Evolutionary conservation across 2,329 filamentous ascomycete species (phyloP), one percentile per base, ranked within the genome.

Genomic region (Alternaria burnsii): DNA sequence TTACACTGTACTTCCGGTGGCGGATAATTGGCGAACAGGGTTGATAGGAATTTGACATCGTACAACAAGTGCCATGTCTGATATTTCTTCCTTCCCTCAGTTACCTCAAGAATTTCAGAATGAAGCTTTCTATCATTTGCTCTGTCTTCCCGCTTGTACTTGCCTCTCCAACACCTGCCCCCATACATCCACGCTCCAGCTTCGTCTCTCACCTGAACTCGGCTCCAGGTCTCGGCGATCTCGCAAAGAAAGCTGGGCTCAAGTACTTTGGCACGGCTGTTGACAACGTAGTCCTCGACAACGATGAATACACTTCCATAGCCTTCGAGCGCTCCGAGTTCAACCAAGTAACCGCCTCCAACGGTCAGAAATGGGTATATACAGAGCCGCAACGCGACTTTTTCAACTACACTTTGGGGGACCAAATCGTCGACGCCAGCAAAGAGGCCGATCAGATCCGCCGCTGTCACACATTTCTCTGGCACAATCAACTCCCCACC

Each of bases 321-420:
- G 79, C 89, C 42, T 82, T 82, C 63, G 79, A 88, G 73, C 78
- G 71, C 8, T 78, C 80, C 47, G 87, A 89, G 70, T 91, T 90
- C 68, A 89, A 88, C 32, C 84, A 88, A 73, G 82, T 89, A 26
- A 89, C 88, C 0, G 87, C 88, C 0, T 86, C 85, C 50, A 91
- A 91, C 72, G 83, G 84, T 3, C 85, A 88, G 74, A 87, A 87
- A 82, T 91, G 88, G 88, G 82, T 88, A 60, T 80, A 83, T 62
- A 88, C 82, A 16, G 87, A 92, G 80, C 86, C 87, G 0, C 73
- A 78, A 41, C 83, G 82, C 46, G 83, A 81, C 36, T 73, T 80
- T 46, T 91, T 91, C 80, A 84, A 82, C 69, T 91, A 83, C 75
- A 82, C 82, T 6, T 76, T 80, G 2, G 88, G 86, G 40, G 87